Evolutionary conservation across 495 filamentous ascomycete genomes (phyloP).

Genomic region (Durotheca rogersii): DNA sequence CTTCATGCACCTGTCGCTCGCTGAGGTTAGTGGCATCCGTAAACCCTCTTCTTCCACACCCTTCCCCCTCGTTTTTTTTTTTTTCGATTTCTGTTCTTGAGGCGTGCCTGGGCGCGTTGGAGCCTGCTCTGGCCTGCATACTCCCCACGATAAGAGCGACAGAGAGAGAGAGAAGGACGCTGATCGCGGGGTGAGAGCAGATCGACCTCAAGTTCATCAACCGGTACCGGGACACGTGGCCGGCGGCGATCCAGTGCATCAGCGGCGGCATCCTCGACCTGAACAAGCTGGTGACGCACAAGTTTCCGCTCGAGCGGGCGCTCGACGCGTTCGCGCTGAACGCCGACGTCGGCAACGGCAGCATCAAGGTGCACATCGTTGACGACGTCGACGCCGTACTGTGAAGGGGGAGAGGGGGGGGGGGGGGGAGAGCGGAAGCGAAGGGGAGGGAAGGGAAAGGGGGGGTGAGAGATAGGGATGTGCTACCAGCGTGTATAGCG

Average conservation of each 20-base stretch:
- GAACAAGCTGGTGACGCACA: constrained; percentile 50
- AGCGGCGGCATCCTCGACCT: constrained; percentile 56
- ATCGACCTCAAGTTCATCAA: constrained; percentile 66
- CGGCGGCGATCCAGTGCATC: constrained; percentile 52
- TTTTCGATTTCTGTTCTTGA: no score
- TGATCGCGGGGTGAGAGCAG: no score
- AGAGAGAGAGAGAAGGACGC: no score
- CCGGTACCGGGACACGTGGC: constrained; percentile 65
- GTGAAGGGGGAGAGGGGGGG: constrained; percentile 8
- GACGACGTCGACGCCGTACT: constrained; percentile 47
- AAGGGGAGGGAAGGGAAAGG: no score
- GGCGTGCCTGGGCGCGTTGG: no score
- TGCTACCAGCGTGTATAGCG: no score
- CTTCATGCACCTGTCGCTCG: constrained; percentile 65
- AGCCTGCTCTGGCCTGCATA: no score
- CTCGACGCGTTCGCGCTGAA: constrained; percentile 55
- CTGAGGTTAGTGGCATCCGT: constrained; percentile 44
- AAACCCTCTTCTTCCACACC: no score
- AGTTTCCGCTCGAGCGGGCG: constrained; percentile 57
- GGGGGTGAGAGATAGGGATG: not conserved
- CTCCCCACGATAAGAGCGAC: no score
- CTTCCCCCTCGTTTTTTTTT: no score
- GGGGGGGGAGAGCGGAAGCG: constrained; percentile 2
- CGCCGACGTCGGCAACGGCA: constrained; percentile 49
- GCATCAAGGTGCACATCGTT: constrained; percentile 62